Percentiles rank a stretch among this genome's conserved stretches.
Conservation (phyloP, 306 rosid genomes). For the Ochetophila trinervis region DNA sequence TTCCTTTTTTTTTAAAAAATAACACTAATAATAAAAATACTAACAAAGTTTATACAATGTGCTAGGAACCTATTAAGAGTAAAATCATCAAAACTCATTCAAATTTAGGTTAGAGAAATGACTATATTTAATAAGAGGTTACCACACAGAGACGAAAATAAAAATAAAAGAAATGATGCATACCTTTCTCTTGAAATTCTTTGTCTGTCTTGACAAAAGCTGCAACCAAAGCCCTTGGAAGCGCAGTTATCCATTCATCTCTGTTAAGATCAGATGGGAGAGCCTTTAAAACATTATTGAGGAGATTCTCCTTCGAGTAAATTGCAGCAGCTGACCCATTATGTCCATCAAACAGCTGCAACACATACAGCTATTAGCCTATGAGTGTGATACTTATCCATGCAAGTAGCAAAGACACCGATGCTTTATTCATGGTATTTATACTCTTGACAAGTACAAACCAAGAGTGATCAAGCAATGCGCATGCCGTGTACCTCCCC, state of each 20-base stretch:
- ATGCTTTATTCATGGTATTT: constrained; percentile 4
- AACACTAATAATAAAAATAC: too few relatives aligned
- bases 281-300: constrained; percentile 70
- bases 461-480: neutral
- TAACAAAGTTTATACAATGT: too few relatives aligned
- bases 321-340: constrained; percentile 98
- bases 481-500: too few relatives aligned
- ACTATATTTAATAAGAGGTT: too few relatives aligned
- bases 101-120: too few relatives aligned
- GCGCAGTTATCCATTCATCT: constrained; percentile 94
- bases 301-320: constrained; percentile 90
- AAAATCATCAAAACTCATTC: too few relatives aligned
- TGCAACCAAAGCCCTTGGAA: constrained; percentile 97
- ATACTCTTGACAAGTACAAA: constrained; percentile 2
- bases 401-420: constrained; percentile 8
- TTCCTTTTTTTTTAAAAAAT: too few relatives aligned
- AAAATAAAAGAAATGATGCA: constrained; percentile 19
- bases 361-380: constrained; percentile 21
- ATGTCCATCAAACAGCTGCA: constrained; percentile 98
- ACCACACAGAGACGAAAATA: neutral
- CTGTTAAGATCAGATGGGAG: constrained; percentile 86
- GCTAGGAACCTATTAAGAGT: too few relatives aligned
- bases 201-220: constrained; percentile 98
- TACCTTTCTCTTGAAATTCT: constrained; percentile 81
- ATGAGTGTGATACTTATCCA: constrained; percentile 8